Evolutionary conservation across 192 early-diverging fungal genomes (phyloP), one percentile per base, ranked within the genome.

Genomic region (Thoreauomyces humboldtii): DNA sequence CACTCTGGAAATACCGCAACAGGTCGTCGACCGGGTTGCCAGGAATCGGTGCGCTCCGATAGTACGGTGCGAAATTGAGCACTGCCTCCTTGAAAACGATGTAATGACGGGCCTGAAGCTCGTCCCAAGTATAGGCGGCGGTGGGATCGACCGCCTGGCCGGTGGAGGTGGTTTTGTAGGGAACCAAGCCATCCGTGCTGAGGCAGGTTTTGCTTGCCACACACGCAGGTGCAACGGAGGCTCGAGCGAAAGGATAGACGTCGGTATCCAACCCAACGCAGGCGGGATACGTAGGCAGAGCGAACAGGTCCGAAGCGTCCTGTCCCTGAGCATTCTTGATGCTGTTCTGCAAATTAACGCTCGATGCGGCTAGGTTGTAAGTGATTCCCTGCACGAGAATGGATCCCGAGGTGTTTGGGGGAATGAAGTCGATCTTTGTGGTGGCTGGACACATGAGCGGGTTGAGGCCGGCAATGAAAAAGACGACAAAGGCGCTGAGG

Each of bases 1-100:
- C 34, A 12, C n/a, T 14, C 88, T 88, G 51, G 86, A 91, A 17
- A 69, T 77, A 41, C 84, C 92, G 64, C 81, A 92, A 73, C 89
- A 73, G 60, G 7, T 22, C 14, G 31, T 75, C 69, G 22, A 67
- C 60, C 7, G 50, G 45, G 37, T 75, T 65, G 47, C 44, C 36
- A 3, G 60, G 65, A 31, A 36, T 38, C 4, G 58, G 58, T 27
- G 42, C 27, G 14, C 21, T 15, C 19, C 46, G 29, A 28, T 59
- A 76, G 52, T 69, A 74, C 0, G 67, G 45, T 24, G 31, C 47
- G 6, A 76, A 56, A 42, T 76, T 51, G 34, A 76, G 29, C 7
- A 69, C 61, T 11, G 6, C 37, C 14, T 51, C 48, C 33, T 62
- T 43, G 50, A 61, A 28, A 19, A 69, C 67, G 19, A 67, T 55